These are phyloP conservation scores for Chalciporus chontae DNA, from an alignment of 768 basidiomycete species.

Conservation along the genomic window DNA sequence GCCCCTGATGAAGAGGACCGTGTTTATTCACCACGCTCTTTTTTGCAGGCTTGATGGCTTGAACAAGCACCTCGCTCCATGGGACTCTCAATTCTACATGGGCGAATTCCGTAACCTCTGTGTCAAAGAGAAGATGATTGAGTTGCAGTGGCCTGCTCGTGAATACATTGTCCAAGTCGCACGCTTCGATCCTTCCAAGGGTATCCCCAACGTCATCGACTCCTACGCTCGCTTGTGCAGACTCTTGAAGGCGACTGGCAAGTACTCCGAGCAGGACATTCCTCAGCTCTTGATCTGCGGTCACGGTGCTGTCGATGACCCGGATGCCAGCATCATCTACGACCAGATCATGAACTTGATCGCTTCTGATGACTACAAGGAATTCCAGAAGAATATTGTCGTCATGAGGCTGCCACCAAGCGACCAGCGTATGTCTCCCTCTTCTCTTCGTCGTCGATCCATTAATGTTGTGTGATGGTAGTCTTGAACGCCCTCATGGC, in stretches of 20 bases:
- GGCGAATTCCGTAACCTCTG: constrained; percentile 80
- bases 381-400: constrained; percentile 60
- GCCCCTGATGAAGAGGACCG: constrained; percentile 6
- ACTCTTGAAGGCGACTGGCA: constrained; percentile 46
- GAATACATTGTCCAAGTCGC: constrained; percentile 90
- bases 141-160: constrained; percentile 73
- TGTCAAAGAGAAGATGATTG: constrained; percentile 74
- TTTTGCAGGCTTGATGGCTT: constrained; percentile 78
- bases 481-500: constrained; percentile 88
- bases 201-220: constrained; percentile 81
- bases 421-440: constrained; percentile 62
- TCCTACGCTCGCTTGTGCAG: constrained; percentile 83
- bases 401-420: constrained; percentile 81
- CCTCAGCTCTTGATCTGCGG: constrained; percentile 84
- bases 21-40: constrained; percentile 1
- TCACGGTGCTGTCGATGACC: constrained; percentile 93
- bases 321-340: constrained; percentile 90
- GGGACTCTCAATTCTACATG: constrained; percentile 89
- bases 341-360: constrained; percentile 70
- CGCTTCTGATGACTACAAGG: constrained; percentile 45
- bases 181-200: constrained; percentile 89
- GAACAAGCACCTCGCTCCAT: constrained; percentile 80
- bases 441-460: neutral
- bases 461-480: constrained; percentile 23
- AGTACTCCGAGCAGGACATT: constrained; percentile 45